Conservation (phyloP, 2,329 filamentous ascomycete species). For the Aspergillus felis region DNA sequence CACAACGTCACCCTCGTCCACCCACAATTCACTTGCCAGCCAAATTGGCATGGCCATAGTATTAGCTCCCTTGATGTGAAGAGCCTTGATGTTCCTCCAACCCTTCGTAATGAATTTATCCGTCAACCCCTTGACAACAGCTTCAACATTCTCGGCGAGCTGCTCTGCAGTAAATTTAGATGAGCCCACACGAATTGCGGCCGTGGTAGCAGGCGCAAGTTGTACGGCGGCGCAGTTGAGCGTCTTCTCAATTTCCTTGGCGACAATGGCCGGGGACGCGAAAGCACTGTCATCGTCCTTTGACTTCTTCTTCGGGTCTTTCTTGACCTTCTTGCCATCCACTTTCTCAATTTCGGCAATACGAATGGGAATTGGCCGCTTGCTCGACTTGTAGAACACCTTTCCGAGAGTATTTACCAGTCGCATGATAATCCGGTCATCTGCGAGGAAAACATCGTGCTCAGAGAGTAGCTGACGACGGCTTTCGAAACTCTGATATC, state of each 20-base stretch:
- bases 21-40: slow-evolving; percentile 88
- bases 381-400: slow-evolving; percentile 83
- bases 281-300: slow-evolving; percentile 46
- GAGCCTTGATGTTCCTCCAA: slow-evolving; percentile 77
- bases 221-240: slow-evolving; percentile 74
- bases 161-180: slow-evolving; percentile 71
- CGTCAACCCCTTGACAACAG: slow-evolving; percentile 65
- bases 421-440: slow-evolving; percentile 72
- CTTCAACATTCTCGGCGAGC: slow-evolving; percentile 74
- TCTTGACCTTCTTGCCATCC: slow-evolving; percentile 58
- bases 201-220: slow-evolving; percentile 73
- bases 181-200: slow-evolving; percentile 73
- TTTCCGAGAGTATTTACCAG: slow-evolving; percentile 81
- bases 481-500: slow-evolving; percentile 85
- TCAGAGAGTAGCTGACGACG: slow-evolving; percentile 77
- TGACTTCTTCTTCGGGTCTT: slow-evolving; percentile 45
- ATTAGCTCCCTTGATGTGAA: slow-evolving; percentile 88
- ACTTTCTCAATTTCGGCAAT: slow-evolving; percentile 63
- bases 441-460: slow-evolving; percentile 90
- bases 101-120: slow-evolving; percentile 79
- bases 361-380: slow-evolving; percentile 80
- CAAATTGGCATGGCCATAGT: slow-evolving; percentile 91
- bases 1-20: slow-evolving; percentile 70
- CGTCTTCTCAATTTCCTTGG: slow-evolving; percentile 75
- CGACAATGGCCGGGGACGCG: slow-evolving; percentile 62